Evolutionary conservation across 495 filamentous ascomycete genomes (phyloP).

Genomic region (Stereocaulon alpinum): DNA sequence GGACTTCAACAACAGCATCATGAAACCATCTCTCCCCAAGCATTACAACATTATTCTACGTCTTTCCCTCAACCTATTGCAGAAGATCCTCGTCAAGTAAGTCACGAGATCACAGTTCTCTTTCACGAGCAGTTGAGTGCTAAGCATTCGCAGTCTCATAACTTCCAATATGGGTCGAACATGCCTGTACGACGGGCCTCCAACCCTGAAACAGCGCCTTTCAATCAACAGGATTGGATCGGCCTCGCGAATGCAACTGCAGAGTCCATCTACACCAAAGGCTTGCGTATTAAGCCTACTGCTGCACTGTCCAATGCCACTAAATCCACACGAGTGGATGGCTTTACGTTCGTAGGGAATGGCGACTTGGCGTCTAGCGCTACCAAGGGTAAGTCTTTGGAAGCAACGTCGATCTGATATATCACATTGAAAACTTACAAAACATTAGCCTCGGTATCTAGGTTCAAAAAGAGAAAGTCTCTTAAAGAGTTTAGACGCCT

Average conservation of each 20-base stretch:
- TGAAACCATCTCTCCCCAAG: constrained; percentile 24
- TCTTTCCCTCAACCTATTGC: constrained; percentile 2
- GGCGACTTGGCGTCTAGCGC: constrained; percentile 18
- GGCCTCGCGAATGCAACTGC: constrained; percentile 21
- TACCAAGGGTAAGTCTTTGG: constrained; percentile 21
- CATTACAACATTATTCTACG: constrained; percentile 19
- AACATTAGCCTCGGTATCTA: constrained; percentile 26
- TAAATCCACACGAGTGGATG: constrained; percentile 31
- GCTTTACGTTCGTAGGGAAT: constrained; percentile 32
- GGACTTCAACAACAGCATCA: constrained; percentile 14
- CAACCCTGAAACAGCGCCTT: background rate
- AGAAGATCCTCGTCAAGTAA: constrained; percentile 14
- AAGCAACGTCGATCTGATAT: background rate
- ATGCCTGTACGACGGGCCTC: constrained; percentile 13
- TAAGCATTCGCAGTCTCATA: constrained; percentile 4
- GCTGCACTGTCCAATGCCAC: constrained; percentile 30
- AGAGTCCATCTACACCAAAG: constrained; percentile 26
- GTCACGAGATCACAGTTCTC: background rate
- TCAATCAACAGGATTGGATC: constrained; percentile 18
- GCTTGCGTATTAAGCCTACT: constrained; percentile 30
- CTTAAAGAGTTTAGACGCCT: constrained; percentile 33
- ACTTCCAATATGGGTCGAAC: constrained; percentile 6
- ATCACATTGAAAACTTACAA: constrained; percentile 1
- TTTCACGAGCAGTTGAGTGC: background rate
- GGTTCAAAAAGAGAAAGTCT: constrained; percentile 34